Conservation (phyloP, 176 grass and related monocot species). For the Ananas comosus region DNA sequence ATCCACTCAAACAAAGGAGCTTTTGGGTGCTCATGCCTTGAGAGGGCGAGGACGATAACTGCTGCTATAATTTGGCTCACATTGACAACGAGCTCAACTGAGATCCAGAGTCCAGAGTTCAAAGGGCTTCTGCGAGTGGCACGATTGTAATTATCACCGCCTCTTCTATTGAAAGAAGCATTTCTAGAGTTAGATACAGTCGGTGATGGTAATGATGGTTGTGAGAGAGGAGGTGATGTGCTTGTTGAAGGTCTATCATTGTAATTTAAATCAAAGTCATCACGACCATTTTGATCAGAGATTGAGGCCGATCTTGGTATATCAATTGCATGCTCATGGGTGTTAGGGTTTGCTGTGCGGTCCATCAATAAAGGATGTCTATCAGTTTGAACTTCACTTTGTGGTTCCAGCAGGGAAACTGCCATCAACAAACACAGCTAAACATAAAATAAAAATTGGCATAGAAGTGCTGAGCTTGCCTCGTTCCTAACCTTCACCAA, state of each 20-base stretch:
- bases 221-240: slow-evolving; percentile 34
- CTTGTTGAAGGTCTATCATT: slow-evolving; percentile 39
- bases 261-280: slow-evolving; percentile 34
- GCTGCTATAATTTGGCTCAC: slow-evolving; percentile 89
- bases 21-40: slow-evolving; percentile 65
- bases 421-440: slow-evolving; percentile 12
- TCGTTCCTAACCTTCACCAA: slow-evolving; percentile 1
- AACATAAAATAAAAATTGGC: slow-evolving; percentile 3
- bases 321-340: slow-evolving; percentile 56
- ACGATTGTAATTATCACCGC: slow-evolving; percentile 40
- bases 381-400: slow-evolving; percentile 24
- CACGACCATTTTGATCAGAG: slow-evolving; percentile 26
- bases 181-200: slow-evolving; percentile 35
- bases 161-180: slow-evolving; percentile 42
- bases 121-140: slow-evolving; percentile 56
- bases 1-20: slow-evolving; percentile 87
- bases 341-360: slow-evolving; percentile 23
- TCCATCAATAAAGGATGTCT: slow-evolving; percentile 35
- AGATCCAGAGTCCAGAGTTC: slow-evolving; percentile 98
- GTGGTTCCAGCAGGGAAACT: slow-evolving; percentile 10
- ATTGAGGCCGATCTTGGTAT: slow-evolving; percentile 42
- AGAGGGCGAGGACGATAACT: slow-evolving; percentile 55
- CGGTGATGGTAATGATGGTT: slow-evolving; percentile 35
- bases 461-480: slow-evolving; percentile 13
- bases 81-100: slow-evolving; percentile 85